Evolutionary conservation across 2,329 filamentous ascomycete species (phyloP).

Genomic region (Gyromitra esculenta): DNA sequence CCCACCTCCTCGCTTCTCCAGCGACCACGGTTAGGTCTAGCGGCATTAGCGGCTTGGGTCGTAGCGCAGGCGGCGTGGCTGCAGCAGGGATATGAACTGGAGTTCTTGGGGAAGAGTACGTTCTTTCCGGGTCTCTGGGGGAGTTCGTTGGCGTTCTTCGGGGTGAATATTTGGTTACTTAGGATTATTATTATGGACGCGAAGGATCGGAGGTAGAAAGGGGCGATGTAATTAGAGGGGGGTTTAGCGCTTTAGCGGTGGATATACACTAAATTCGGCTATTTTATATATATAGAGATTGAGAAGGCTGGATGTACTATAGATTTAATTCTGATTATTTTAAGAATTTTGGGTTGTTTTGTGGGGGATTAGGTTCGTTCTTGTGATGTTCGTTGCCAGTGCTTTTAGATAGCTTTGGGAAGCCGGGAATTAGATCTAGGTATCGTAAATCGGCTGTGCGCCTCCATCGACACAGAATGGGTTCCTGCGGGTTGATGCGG

Average conservation of each 20-base stretch:
- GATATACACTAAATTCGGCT: not conserved
- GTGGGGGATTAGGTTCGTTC: too few species aligned
- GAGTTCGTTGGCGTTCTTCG: slow-evolving; percentile 80
- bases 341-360: too few species aligned
- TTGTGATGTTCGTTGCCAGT: too few species aligned
- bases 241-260: not conserved
- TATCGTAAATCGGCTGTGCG: too few species aligned
- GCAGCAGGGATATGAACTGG: slow-evolving; percentile 77
- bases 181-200: slow-evolving; percentile 79
- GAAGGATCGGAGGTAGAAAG: slow-evolving; percentile 27
- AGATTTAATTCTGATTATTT: too few species aligned
- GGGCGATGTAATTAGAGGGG: not conserved
- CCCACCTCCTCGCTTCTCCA: slow-evolving; percentile 77
- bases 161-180: slow-evolving; percentile 86
- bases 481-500: too few species aligned
- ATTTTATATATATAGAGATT: not conserved
- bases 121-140: slow-evolving; percentile 87
- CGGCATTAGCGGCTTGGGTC: slow-evolving; percentile 77
- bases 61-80: slow-evolving; percentile 78
- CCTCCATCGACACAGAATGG: too few species aligned
- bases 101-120: slow-evolving; percentile 81
- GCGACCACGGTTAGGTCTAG: slow-evolving; percentile 69
- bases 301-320: too few species aligned
- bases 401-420: too few species aligned
- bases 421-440: too few species aligned